Conservation (phyloP, 148 eudicot genomes). For the Pouteria glomerata region DNA sequence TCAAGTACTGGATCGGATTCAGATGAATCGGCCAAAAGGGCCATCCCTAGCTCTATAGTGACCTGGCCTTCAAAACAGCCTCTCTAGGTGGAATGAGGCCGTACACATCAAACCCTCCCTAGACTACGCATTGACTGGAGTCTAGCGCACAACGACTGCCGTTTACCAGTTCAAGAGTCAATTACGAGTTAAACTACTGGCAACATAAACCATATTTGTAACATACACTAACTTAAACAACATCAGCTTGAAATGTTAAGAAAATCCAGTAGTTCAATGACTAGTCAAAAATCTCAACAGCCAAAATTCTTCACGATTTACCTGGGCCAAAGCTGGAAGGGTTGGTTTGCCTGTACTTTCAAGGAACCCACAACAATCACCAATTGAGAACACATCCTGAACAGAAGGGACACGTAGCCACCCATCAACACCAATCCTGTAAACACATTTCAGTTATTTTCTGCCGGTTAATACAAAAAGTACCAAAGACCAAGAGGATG, state of each 20-base stretch:
- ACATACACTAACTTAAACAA: not conserved
- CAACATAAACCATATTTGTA: too few relatives aligned
- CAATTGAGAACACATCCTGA: conserved; percentile 77
- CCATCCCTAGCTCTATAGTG: too few relatives aligned
- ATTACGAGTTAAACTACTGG: not conserved
- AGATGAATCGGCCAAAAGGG: too few relatives aligned
- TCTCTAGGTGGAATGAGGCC: too few relatives aligned
- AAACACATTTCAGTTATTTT: conserved; percentile 5
- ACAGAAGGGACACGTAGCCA: conserved; percentile 84
- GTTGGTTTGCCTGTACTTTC: conserved; percentile 84
- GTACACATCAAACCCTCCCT: too few relatives aligned
- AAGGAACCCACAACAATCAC: conserved; percentile 92
- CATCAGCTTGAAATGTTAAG: too few relatives aligned
- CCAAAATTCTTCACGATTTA: conserved; percentile 15
- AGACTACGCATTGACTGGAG: too few relatives aligned
- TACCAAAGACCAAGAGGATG: not conserved
- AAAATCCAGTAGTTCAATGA: too few relatives aligned
- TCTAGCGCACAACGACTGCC: too few relatives aligned
- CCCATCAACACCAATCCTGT: conserved; percentile 88
- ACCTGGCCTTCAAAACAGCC: too few relatives aligned
- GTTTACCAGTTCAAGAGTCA: too few relatives aligned
- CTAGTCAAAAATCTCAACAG: not conserved
- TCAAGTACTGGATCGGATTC: too few relatives aligned
- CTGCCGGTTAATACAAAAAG: not conserved
- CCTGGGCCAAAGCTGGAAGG: conserved; percentile 99